Conservation (phyloP, 805 yeast genomes). For the Osmozyma mogii region DNA sequence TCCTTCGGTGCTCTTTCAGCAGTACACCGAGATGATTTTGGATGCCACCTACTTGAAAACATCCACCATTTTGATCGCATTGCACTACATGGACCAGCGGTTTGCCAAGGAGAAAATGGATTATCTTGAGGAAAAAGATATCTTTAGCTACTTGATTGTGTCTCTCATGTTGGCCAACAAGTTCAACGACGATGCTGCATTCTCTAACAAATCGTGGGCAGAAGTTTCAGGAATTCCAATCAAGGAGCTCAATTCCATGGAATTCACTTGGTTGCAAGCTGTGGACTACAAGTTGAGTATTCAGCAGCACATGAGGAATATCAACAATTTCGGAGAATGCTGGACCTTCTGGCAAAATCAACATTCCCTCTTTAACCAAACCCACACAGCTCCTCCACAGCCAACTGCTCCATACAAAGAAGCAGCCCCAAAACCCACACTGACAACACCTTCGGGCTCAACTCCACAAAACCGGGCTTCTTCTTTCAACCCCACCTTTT, state of each 20-base stretch:
- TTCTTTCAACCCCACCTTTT: no score
- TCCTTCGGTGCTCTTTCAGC: slow-evolving; percentile 44
- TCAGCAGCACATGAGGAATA: slow-evolving; percentile 29
- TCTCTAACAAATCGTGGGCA: slow-evolving; percentile 91
- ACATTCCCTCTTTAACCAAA: no score
- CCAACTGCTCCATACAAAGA: no score
- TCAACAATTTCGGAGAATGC: slow-evolving; percentile 35
- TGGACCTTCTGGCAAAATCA: slow-evolving; percentile 38
- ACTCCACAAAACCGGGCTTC: no score
- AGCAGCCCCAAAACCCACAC: no score
- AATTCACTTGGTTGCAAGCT: slow-evolving; percentile 58
- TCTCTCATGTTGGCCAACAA: slow-evolving; percentile 83
- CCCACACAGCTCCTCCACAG: no score
- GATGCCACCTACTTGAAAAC: slow-evolving; percentile 84
- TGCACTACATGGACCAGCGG: slow-evolving; percentile 70
- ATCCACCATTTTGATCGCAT: slow-evolving; percentile 69
- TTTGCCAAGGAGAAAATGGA: slow-evolving; percentile 17
- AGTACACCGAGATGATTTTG: slow-evolving; percentile 58
- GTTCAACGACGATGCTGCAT: slow-evolving; percentile 93
- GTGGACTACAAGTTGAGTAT: slow-evolving; percentile 53
- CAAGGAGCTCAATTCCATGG: slow-evolving; percentile 52
- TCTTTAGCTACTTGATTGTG: slow-evolving; percentile 52
- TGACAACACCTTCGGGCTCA: no score
- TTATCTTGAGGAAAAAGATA: slow-evolving; percentile 23
- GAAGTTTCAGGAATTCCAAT: slow-evolving; percentile 84